A percentile compares a stretch with the other conserved stretches of the same genome.
Conservation (phyloP, 108 stramenopile species). For the Skeletonema tropicum region DNA sequence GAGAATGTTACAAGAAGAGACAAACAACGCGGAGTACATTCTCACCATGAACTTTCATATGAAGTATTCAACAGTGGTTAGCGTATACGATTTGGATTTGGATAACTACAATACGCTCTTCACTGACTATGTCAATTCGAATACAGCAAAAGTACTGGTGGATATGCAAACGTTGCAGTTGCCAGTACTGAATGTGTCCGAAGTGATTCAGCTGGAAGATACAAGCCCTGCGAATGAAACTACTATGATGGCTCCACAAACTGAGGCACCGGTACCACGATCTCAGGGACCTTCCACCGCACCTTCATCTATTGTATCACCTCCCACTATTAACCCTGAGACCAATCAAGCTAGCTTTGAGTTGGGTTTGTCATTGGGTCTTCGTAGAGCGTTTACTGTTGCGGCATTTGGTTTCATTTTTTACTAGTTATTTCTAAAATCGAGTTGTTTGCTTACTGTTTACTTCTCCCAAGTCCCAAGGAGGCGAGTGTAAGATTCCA, state of each 20-base stretch:
- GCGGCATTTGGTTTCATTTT: too few species aligned
- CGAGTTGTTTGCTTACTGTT: background rate
- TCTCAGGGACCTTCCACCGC: background rate
- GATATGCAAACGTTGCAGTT: conserved; percentile 14
- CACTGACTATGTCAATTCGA: conserved; percentile 20
- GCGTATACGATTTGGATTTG: conserved; percentile 16
- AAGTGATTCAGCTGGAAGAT: background rate
- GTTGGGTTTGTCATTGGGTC: too few species aligned
- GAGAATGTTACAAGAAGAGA: conserved; percentile 2
- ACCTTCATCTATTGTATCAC: background rate
- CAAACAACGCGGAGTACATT: background rate
- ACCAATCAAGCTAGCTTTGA: too few species aligned
- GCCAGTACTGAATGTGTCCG: background rate
- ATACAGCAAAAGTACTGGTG: conserved; percentile 15
- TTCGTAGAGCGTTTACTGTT: too few species aligned
- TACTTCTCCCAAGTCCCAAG: conserved; percentile 46
- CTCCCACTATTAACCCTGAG: too few species aligned
- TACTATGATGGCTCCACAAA: background rate
- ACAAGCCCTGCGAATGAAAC: background rate
- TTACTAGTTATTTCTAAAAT: too few species aligned
- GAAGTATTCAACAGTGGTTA: conserved; percentile 9
- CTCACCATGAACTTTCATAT: conserved; percentile 6
- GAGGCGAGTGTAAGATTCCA: conserved; percentile 86
- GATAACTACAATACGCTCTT: conserved; percentile 14
- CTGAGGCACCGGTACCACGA: background rate